Base-by-base conservation (phyloP, 2,329 filamentous ascomycete species). In the Penicillium corylophilum region DNA sequence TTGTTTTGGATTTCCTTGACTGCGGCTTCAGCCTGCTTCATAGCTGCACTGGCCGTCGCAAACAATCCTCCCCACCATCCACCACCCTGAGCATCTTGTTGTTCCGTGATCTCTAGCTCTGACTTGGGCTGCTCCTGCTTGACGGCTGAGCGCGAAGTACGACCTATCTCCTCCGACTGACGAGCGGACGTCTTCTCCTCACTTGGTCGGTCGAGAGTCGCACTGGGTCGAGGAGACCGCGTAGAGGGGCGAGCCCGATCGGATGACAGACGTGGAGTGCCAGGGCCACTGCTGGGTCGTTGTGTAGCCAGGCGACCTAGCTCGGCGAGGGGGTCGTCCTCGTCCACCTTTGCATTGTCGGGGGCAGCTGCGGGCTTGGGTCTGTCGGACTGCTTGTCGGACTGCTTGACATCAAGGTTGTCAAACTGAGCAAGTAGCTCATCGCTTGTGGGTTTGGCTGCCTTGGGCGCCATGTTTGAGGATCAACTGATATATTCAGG, bases 1-100 rank as follows among this genome's bases (percentile, higher is more conserved):
- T 95, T 96, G 69, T 94, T 87, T 71, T 96, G 90, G 43, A 99
- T 92, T 72, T 97, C 90, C 70, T 93, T 95, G 59, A 95, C 92
- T 0, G 92, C 88, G 7, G 87, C 90, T 74, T 96, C 92, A 42
- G 94, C 93, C 71, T 93, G 90, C 78, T 95, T 95, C 74, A 95
- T 82, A 29, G 80, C 80, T 44, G 80, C 79, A 48, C 77, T 84
- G 31, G 91, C 91, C 0, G 90, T 92, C 38, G 89, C 89, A 64
- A 94, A 82, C 46, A 96, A 75, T 20, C 90, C 87, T 66, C 91
- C 90, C 89, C 90, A 96, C 88, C 90, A 95, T 48, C 90, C 87
- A 58, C 90, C 89, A 53, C 87, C 84, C 44, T 67, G 68, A 50
- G 66, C 52, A 46, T 67, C 47, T 60, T 66, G 57, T 63, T 82